phyloP scores from a whole-genome alignment of 108 stramenopile genomes.

The Nannochloropsis salina region DNA sequence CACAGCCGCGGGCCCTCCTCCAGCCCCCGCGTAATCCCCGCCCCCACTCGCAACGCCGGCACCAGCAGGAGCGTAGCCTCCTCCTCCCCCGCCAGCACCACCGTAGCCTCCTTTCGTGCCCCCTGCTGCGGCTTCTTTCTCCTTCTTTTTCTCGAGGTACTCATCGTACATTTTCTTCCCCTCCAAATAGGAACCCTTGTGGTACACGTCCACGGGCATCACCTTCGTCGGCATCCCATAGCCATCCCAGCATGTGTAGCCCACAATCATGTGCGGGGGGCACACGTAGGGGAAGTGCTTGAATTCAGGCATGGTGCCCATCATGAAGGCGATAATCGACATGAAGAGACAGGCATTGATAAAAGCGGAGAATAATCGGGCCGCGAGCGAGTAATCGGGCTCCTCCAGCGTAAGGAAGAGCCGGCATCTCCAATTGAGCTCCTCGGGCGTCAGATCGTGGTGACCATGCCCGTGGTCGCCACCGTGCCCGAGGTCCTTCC shows the following conservation, averaged over 20 bases:
- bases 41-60: no score
- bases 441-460: neutral
- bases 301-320: slow-evolving; percentile 11
- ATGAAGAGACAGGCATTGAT: neutral
- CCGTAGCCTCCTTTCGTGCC: neutral
- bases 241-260: slow-evolving; percentile 14
- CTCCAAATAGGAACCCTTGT: neutral
- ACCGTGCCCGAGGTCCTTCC: neutral
- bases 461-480: neutral
- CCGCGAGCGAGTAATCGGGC: slow-evolving; percentile 1
- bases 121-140: neutral
- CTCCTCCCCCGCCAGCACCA: neutral
- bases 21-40: no score
- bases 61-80: neutral
- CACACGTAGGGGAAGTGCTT: neutral
- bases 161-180: neutral
- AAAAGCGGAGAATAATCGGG: neutral
- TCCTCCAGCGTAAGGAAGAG: neutral
- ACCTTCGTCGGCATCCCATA: neutral
- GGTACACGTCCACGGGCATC: slow-evolving; percentile 9
- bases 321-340: neutral
- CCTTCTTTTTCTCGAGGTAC: neutral
- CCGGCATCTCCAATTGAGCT: slow-evolving; percentile 6
- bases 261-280: neutral
- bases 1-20: neutral